These are phyloP conservation scores for Euptelea pleiosperma DNA, from an alignment of 164 flowering plant genomes.

Conservation along the genomic window DNA sequence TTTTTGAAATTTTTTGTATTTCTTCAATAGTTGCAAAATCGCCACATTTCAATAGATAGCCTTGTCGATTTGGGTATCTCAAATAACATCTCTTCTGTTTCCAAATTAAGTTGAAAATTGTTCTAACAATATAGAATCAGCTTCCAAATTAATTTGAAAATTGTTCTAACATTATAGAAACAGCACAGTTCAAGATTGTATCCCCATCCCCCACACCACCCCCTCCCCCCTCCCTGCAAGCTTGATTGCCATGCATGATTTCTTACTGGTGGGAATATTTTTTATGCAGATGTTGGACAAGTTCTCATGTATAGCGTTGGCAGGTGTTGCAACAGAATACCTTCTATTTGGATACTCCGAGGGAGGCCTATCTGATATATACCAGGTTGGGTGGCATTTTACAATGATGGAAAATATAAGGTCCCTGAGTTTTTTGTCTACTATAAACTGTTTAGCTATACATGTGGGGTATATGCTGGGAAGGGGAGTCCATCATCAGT, in stretches of 20 bases:
- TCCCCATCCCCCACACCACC: neutral
- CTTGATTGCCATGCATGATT: neutral
- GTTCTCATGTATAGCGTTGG: slow-evolving; percentile 86
- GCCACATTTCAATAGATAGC: too few species aligned
- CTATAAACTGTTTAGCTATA: neutral
- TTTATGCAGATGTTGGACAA: slow-evolving; percentile 61
- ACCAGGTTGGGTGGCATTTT: slow-evolving; percentile 42
- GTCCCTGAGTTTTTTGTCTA: neutral
- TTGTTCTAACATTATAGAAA: too few species aligned
- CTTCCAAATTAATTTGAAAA: too few species aligned
- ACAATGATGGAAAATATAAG: neutral
- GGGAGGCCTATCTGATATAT: slow-evolving; percentile 81
- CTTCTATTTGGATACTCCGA: slow-evolving; percentile 73
- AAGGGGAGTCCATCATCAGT: too few species aligned
- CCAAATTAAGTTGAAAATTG: too few species aligned
- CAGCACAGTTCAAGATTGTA: neutral
- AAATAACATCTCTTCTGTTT: too few species aligned
- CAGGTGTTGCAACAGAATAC: slow-evolving; percentile 86
- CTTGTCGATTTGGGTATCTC: too few species aligned
- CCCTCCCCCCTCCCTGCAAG: neutral
- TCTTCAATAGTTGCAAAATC: too few species aligned
- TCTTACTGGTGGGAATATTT: neutral
- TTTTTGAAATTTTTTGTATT: neutral
- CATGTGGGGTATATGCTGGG: too few species aligned
- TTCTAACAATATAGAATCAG: too few species aligned